These are phyloP conservation scores for Sphaerulina populicola DNA, from an alignment of 2,329 filamentous ascomycete species.

Conservation along the genomic window DNA sequence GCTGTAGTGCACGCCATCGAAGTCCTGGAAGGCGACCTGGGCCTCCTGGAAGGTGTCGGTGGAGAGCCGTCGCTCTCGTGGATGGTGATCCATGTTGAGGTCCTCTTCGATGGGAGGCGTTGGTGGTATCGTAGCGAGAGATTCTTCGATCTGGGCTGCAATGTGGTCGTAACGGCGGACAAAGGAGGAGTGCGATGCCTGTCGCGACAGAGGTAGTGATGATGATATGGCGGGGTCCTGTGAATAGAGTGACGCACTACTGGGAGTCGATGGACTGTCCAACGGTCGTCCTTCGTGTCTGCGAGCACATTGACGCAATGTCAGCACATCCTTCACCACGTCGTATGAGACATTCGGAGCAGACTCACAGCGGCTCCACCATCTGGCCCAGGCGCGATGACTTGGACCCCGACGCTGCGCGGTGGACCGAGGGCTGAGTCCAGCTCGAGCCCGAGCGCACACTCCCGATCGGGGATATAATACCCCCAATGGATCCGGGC, in stretches of 20 bases:
- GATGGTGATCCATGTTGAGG: conserved; percentile 15
- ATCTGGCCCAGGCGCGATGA: conserved; percentile 36
- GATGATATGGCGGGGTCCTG: conserved; percentile 20
- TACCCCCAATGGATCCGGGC: background rate
- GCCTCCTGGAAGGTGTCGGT: conserved; percentile 58
- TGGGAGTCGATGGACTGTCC: conserved; percentile 31
- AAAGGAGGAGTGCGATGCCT: conserved; percentile 24
- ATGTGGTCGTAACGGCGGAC: conserved; percentile 27
- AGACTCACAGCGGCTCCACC: conserved; percentile 30
- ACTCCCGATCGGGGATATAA: conserved; percentile 48
- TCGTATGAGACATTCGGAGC: background rate
- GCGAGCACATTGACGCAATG: background rate
- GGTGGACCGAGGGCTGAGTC: conserved; percentile 30
- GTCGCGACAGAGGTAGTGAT: conserved; percentile 6
- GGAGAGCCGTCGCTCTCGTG: conserved; percentile 42
- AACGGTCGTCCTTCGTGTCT: conserved; percentile 30
- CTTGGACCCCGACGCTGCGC: conserved; percentile 36
- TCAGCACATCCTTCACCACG: background rate
- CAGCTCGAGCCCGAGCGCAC: conserved; percentile 43
- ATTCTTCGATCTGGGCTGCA: conserved; percentile 27
- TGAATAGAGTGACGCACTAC: conserved; percentile 18
- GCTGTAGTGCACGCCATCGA: conserved; percentile 70
- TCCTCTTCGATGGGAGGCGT: conserved; percentile 22
- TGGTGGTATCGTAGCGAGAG: conserved; percentile 23
- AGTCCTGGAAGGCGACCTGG: conserved; percentile 63